These are phyloP conservation scores for Candida tropicalis DNA, from an alignment of 1,139 yeast genomes.

Conservation along the genomic window DNA sequence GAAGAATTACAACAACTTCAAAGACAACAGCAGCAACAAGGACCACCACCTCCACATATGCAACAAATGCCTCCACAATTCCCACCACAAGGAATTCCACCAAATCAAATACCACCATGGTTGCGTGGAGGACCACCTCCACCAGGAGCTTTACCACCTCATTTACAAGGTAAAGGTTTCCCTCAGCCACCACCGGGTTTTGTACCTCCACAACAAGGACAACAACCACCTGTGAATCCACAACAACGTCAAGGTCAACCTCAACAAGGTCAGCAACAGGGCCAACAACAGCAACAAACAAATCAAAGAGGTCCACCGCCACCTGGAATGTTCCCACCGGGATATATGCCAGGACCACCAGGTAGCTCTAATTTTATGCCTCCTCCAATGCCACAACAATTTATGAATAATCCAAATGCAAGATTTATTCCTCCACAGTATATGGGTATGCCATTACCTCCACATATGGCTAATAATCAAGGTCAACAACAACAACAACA, in stretches of 20 bases:
- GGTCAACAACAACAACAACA: slow-evolving; percentile 18
- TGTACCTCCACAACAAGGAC: slow-evolving; percentile 16
- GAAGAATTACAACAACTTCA: slow-evolving; percentile 16
- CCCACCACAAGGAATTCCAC: slow-evolving; percentile 12
- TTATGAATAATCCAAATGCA: slow-evolving; percentile 18
- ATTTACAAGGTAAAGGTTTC: slow-evolving; percentile 6
- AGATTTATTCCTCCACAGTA: slow-evolving; percentile 25
- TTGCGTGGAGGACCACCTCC: slow-evolving; percentile 12
- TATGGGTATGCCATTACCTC: slow-evolving; percentile 28
- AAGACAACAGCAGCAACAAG: slow-evolving; percentile 13
- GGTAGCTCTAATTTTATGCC: slow-evolving; percentile 17
- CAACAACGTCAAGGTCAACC: slow-evolving; percentile 21
- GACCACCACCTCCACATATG: slow-evolving; percentile 12
- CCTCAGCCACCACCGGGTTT: slow-evolving; percentile 15
- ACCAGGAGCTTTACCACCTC: slow-evolving; percentile 12
- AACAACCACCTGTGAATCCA: slow-evolving; percentile 10
- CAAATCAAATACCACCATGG: slow-evolving; percentile 15
- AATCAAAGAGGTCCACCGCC: slow-evolving; percentile 16
- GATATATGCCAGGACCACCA: slow-evolving; percentile 21
- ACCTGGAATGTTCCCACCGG: slow-evolving; percentile 20
- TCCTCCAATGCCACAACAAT: slow-evolving; percentile 24
- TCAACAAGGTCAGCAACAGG: slow-evolving; percentile 12
- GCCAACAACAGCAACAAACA: slow-evolving; percentile 18
- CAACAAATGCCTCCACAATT: slow-evolving; percentile 10
- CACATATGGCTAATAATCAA: slow-evolving; percentile 15